Conservation (phyloP, 306 rosid species). For the Sicyos edulis region DNA sequence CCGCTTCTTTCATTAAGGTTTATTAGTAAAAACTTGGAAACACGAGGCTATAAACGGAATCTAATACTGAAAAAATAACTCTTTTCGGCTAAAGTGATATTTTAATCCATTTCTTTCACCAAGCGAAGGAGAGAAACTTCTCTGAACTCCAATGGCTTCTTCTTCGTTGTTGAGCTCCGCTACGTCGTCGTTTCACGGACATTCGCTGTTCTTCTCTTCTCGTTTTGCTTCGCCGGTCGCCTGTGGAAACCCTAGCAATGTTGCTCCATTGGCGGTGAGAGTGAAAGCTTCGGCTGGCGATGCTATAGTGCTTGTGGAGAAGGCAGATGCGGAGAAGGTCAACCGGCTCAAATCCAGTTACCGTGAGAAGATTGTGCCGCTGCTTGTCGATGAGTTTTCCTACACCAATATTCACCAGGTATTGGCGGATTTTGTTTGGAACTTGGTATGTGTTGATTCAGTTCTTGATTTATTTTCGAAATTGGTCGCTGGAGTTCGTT, state of each 20-base stretch:
- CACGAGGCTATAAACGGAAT: background rate
- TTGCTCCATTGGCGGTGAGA: conserved; percentile 24
- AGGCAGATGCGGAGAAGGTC: conserved; percentile 60
- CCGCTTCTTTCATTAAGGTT: background rate
- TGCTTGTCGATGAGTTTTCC: conserved; percentile 83
- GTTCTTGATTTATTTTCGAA: conserved; percentile 8
- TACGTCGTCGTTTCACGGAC: conserved; percentile 56
- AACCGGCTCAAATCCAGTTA: conserved; percentile 57
- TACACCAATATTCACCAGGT: conserved; percentile 71
- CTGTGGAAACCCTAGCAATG: conserved; percentile 31
- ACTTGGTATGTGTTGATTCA: background rate
- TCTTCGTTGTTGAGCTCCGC: conserved; percentile 60
- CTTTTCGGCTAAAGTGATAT: background rate
- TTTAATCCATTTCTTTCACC: background rate
- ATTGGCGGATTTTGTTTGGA: background rate
- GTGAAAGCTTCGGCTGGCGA: conserved; percentile 50
- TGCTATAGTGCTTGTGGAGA: conserved; percentile 68
- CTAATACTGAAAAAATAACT: background rate
- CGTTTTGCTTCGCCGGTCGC: conserved; percentile 21
- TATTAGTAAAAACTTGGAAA: background rate
- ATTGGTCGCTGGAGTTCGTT: background rate
- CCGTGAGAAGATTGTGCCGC: conserved; percentile 56
- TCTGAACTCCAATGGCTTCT: conserved; percentile 44
- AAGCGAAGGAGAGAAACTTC: background rate
- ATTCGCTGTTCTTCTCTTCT: conserved; percentile 35